A percentile compares a stretch with the other conserved stretches of the same genome.
These are phyloP conservation scores for Phylloboletellus chloephorus DNA, from an alignment of 1,284 basidiomycete genomes.

Conservation along the genomic window DNA sequence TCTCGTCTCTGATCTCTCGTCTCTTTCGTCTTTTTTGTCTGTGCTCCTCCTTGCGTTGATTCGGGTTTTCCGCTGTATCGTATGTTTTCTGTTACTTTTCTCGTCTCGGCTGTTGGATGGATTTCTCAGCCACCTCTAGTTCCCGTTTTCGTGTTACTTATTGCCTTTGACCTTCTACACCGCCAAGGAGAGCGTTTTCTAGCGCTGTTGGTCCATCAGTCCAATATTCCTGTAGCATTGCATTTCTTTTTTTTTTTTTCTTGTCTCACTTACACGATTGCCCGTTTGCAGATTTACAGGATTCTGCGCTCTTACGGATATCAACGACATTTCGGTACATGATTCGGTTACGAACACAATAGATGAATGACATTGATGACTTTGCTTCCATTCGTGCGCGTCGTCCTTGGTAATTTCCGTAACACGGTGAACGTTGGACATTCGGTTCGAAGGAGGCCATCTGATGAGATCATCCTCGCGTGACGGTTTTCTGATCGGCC, in stretches of 20 bases:
- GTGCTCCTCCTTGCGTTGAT: slow-evolving; percentile 29
- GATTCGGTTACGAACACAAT: slow-evolving; percentile 22
- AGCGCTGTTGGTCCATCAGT: slow-evolving; percentile 30
- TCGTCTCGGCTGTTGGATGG: slow-evolving; percentile 28
- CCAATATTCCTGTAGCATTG: slow-evolving; percentile 31
- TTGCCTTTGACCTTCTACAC: slow-evolving; percentile 26
- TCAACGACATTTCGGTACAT: slow-evolving; percentile 19
- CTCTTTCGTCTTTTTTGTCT: slow-evolving; percentile 16
- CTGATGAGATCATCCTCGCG: too few relatives aligned
- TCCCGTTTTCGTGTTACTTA: slow-evolving; percentile 30
- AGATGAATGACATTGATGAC: slow-evolving; percentile 24
- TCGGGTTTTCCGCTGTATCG: slow-evolving; percentile 28
- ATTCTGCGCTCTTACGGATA: slow-evolving; percentile 24
- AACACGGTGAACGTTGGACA: slow-evolving; percentile 11
- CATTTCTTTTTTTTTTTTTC: slow-evolving; percentile 22
- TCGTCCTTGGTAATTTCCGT: slow-evolving; percentile 6
- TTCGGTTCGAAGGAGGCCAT: neutral
- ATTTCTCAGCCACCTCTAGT: slow-evolving; percentile 28
- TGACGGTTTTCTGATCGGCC: too few relatives aligned
- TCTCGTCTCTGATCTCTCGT: slow-evolving; percentile 11
- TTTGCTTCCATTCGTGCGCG: slow-evolving; percentile 10
- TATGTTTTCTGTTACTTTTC: slow-evolving; percentile 29
- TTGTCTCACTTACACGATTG: slow-evolving; percentile 15
- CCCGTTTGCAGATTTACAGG: slow-evolving; percentile 27
- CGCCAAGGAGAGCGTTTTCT: slow-evolving; percentile 27